phyloP scores from a whole-genome alignment of 1,139 yeast species.

The Geotrichum aggregatum region DNA sequence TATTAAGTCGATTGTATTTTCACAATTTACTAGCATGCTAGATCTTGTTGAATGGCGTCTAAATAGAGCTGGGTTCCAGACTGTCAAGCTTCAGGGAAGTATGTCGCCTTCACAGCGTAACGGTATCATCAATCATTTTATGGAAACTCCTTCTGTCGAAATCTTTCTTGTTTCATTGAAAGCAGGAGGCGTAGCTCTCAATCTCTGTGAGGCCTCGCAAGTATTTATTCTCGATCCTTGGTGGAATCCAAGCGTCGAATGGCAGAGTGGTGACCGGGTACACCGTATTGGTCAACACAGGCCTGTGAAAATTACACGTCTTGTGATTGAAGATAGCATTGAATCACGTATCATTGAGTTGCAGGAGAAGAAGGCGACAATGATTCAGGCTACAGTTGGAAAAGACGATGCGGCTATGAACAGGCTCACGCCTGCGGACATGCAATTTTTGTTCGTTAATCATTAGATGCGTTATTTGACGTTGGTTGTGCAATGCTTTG shows the following conservation, averaged over 20 bases:
- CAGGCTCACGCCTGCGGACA: constrained; percentile 83
- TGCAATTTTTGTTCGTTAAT: constrained; percentile 71
- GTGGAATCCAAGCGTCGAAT: constrained; percentile 98
- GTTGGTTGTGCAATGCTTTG: too few relatives aligned
- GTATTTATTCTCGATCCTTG: constrained; percentile 94
- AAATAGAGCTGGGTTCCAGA: constrained; percentile 87
- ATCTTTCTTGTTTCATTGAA: constrained; percentile 89
- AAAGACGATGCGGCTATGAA: constrained; percentile 87
- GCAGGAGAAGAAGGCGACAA: constrained; percentile 94
- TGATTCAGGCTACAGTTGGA: constrained; percentile 95
- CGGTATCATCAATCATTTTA: constrained; percentile 80
- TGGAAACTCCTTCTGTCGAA: constrained; percentile 88
- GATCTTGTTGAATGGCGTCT: constrained; percentile 94
- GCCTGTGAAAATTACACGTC: constrained; percentile 88
- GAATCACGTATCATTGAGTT: constrained; percentile 92
- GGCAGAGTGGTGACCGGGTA: constrained; percentile 98
- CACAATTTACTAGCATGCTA: constrained; percentile 94
- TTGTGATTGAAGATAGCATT: constrained; percentile 92
- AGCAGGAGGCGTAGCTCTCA: constrained; percentile 98
- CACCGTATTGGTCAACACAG: constrained; percentile 95
- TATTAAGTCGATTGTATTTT: constrained; percentile 89
- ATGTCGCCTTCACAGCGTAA: constrained; percentile 96
- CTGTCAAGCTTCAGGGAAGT: constrained; percentile 90
- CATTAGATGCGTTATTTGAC: too few relatives aligned
- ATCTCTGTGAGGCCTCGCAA: constrained; percentile 93